phyloP scores from a whole-genome alignment of 1,284 basidiomycete genomes.

The Somion occarium region DNA sequence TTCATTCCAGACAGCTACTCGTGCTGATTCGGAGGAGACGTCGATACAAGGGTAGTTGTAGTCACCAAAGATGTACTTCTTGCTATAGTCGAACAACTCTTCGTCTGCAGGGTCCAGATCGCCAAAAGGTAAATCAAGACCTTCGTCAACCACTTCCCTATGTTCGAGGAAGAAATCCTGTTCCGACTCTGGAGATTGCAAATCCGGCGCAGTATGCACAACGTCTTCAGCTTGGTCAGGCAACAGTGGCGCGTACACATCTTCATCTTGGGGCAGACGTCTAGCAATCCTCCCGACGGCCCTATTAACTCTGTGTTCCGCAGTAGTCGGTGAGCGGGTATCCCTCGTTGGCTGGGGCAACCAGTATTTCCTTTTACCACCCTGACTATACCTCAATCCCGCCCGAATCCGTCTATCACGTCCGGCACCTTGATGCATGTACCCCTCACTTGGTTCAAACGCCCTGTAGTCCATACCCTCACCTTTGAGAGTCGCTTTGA shows the following conservation, averaged over 20 bases:
- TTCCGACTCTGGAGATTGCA: conserved; percentile 36
- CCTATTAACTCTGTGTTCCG: conserved; percentile 38
- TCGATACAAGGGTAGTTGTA: conserved; percentile 90
- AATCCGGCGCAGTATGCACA: conserved; percentile 60
- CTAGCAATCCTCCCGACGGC: conserved; percentile 41
- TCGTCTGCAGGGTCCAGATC: conserved; percentile 63
- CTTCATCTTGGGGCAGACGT: conserved; percentile 42
- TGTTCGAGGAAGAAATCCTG: conserved; percentile 27
- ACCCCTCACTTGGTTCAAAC: conserved; percentile 93
- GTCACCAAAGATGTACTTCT: conserved; percentile 83
- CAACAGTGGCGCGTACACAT: conserved; percentile 76
- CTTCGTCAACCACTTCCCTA: conserved; percentile 49
- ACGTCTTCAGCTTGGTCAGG: conserved; percentile 60
- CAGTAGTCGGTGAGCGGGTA: conserved; percentile 33
- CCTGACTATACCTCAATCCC: conserved; percentile 86
- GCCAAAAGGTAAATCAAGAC: conserved; percentile 64
- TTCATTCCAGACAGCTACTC: conserved; percentile 63
- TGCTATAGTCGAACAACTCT: conserved; percentile 64
- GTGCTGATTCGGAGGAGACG: conserved; percentile 71
- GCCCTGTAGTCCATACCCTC: conserved; percentile 93
- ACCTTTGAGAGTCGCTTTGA: conserved; percentile 78
- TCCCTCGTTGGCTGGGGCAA: conserved; percentile 63
- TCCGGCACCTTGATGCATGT: conserved; percentile 83
- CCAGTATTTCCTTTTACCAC: conserved; percentile 90
- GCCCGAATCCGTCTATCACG: conserved; percentile 82